Conservation (phyloP, 2,329 filamentous ascomycete species). For the Sporothrix humicola region DNA sequence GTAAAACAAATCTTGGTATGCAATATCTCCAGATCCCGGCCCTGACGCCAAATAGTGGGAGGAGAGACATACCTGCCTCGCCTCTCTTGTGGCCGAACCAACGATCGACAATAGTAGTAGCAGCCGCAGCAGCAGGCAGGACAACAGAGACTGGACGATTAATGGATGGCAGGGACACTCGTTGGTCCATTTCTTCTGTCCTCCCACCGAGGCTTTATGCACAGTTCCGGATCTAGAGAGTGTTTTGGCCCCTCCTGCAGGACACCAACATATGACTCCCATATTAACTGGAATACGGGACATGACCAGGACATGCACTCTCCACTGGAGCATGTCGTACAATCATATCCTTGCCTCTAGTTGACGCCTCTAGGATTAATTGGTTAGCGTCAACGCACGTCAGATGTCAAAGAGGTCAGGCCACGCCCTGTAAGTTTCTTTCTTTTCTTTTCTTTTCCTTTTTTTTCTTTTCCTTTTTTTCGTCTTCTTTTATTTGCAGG, state of each 20-base stretch:
- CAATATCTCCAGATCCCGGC: background rate
- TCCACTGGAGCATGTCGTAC: background rate
- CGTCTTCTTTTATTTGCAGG: too few relatives aligned
- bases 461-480: background rate
- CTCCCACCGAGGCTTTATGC: background rate
- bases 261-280: too few relatives aligned
- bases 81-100: background rate
- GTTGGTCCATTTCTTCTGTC: background rate
- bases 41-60: too few relatives aligned
- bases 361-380: background rate
- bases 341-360: background rate
- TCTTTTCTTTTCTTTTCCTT: background rate
- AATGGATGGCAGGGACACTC: background rate
- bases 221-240: background rate
- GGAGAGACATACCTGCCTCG: too few relatives aligned
- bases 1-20: constrained; percentile 7
- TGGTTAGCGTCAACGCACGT: constrained; percentile 14
- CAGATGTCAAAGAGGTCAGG: background rate
- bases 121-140: too few relatives aligned
- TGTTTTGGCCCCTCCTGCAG: too few relatives aligned
- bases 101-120: background rate
- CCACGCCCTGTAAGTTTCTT: background rate
- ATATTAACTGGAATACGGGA: too few relatives aligned
- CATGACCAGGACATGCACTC: background rate
- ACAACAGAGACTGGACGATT: background rate